Evolutionary conservation across 2,329 filamentous ascomycete genomes (phyloP).

Genomic region (Phialocephala sp.): DNA sequence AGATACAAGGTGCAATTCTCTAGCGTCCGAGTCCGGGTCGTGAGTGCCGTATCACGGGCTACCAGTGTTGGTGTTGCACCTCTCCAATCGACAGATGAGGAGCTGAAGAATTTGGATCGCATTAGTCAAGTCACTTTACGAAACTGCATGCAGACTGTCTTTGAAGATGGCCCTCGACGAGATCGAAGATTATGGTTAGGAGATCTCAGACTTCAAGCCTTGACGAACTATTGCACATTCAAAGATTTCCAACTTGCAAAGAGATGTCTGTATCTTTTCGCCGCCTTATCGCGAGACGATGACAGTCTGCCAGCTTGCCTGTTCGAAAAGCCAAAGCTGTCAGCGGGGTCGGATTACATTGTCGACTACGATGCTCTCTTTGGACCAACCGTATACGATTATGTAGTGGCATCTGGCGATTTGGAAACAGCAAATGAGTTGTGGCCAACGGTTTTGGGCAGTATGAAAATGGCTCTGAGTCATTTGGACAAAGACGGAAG

Average conservation of each 20-base stretch:
- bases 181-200: conserved; percentile 48
- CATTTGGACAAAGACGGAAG: conserved; percentile 36
- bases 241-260: conserved; percentile 45
- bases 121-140: conserved; percentile 44
- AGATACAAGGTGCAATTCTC: conserved; percentile 44
- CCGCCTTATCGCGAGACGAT: conserved; percentile 43
- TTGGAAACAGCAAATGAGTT: conserved; percentile 38
- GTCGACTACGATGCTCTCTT: conserved; percentile 47
- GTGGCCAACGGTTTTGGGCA: conserved; percentile 43
- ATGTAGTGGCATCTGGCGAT: conserved; percentile 43
- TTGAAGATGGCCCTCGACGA: conserved; percentile 47
- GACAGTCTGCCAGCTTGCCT: conserved; percentile 44
- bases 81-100: conserved; percentile 26
- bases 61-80: conserved; percentile 12
- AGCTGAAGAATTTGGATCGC: conserved; percentile 41
- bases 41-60: conserved; percentile 40
- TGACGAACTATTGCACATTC: conserved; percentile 47
- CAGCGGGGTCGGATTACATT: conserved; percentile 44
- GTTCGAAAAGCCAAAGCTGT: conserved; percentile 44
- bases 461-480: conserved; percentile 38
- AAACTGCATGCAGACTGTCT: conserved; percentile 49
- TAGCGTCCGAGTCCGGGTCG: conserved; percentile 39
- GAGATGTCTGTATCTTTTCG: conserved; percentile 46
- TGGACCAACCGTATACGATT: conserved; percentile 43
- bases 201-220: conserved; percentile 45